phyloP scores from a whole-genome alignment of 345 rosid species.

The Fremontodendron californicum region DNA sequence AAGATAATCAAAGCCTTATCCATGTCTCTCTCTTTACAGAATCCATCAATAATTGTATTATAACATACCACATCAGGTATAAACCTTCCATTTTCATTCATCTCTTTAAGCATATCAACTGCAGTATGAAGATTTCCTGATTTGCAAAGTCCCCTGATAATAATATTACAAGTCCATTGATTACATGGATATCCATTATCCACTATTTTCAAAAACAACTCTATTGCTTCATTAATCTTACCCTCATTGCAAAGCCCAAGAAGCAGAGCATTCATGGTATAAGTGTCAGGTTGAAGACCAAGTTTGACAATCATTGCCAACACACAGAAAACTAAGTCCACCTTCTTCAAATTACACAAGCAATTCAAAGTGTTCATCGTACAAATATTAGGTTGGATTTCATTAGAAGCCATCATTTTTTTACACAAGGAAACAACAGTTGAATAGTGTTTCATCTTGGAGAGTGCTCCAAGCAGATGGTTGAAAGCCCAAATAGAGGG shows the following conservation, averaged over 20 bases:
- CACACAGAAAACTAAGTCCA: neutral
- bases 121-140: neutral
- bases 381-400: neutral
- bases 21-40: neutral
- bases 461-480: neutral
- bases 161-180: neutral
- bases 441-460: neutral
- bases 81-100: neutral
- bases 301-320: neutral
- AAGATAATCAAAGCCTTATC: neutral
- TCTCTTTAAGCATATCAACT: neutral
- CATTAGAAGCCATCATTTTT: neutral
- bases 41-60: neutral
- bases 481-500: neutral
- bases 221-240: neutral
- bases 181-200: neutral
- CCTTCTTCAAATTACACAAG: neutral
- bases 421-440: neutral
- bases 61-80: neutral
- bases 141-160: neutral
- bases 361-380: neutral
- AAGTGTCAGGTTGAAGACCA: neutral
- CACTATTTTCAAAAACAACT: neutral
- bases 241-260: neutral
- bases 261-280: neutral